These are phyloP conservation scores for Eucalyptus regnans DNA, from an alignment of 345 rosid species.

Conservation along the genomic window DNA sequence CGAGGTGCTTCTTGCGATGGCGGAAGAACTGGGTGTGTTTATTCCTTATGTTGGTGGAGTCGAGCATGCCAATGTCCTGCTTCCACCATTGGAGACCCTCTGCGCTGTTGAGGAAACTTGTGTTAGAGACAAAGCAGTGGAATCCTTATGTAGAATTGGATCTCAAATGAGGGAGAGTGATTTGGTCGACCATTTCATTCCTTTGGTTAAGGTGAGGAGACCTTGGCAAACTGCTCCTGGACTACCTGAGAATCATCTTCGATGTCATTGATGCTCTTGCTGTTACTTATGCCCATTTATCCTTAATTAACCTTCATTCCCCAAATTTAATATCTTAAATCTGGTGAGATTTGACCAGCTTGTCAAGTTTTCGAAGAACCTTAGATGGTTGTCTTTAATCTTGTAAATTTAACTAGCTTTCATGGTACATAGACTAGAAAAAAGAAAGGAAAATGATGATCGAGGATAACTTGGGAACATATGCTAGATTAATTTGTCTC, in stretches of 20 bases:
- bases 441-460: not conserved
- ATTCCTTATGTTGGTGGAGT: conserved; percentile 90
- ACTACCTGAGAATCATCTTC: not conserved
- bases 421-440: not conserved
- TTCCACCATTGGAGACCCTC: conserved; percentile 77
- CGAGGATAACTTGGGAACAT: not conserved
- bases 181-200: conserved; percentile 65
- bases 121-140: conserved; percentile 85
- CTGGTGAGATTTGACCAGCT: not conserved
- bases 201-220: conserved; percentile 68
- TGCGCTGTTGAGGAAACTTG: conserved; percentile 90
- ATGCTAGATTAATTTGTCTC: not conserved
- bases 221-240: not conserved
- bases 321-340: not conserved
- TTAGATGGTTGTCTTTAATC: not conserved
- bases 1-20: conserved; percentile 95
- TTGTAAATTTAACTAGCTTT: not conserved
- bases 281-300: not conserved
- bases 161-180: conserved; percentile 87
- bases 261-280: not conserved
- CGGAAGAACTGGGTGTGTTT: conserved; percentile 86
- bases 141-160: conserved; percentile 77
- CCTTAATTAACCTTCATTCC: not conserved
- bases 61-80: conserved; percentile 66
- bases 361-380: not conserved